Evolutionary conservation across 208 protist genomes (phyloP), one percentile per base, ranked within the genome.

Genomic region (Leishmania arabica): DNA sequence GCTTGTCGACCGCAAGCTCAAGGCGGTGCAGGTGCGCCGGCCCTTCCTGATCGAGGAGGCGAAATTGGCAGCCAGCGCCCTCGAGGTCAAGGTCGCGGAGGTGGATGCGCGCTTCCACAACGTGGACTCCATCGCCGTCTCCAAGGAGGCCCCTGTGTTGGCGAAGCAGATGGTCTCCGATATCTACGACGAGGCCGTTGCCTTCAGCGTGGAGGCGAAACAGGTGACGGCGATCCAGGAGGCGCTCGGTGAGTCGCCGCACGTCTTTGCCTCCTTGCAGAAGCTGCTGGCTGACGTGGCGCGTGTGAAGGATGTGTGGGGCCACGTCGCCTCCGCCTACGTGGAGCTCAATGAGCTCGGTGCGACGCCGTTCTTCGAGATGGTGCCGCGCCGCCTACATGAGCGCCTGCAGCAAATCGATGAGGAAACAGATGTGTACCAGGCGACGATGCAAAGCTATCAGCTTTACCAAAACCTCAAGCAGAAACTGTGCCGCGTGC

Each of bases 271-370:
- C 49, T 89, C 94, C 47, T 77, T 99, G 47, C 78, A 89, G n/a
- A 62, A 83, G 56, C 79, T 98, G 3, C 77, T 94, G 60, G 87
- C 91, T 0, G 97, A 99, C 54, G 94, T 98, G 40, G 62, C 90
- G 65, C 92, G 95, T 37, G 86, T 99, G 68, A 95, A 98, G 87
- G 90, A 92, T 21, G 93, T 99, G 49, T 99, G 98, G 97, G 80
- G 80, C 40, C 90, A 96, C 71, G 80, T 99, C 58, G 84, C 90
- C 0, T 77, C 65, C 11, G 88, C 97, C 51, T 99, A 95, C 88
- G 65, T 77, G 45, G 84, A 88, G 42, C 85, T 99, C 31, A 81
- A 95, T 78, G 81, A 83, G 56, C 81, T 99, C 2, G 93, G 95
- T 19, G 96, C 96, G 49, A 95, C 79, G n/a, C 90, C 95, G 31